Conservation (phyloP, 2,329 filamentous ascomycete species). For the Aspergillus quadricinctus region DNA sequence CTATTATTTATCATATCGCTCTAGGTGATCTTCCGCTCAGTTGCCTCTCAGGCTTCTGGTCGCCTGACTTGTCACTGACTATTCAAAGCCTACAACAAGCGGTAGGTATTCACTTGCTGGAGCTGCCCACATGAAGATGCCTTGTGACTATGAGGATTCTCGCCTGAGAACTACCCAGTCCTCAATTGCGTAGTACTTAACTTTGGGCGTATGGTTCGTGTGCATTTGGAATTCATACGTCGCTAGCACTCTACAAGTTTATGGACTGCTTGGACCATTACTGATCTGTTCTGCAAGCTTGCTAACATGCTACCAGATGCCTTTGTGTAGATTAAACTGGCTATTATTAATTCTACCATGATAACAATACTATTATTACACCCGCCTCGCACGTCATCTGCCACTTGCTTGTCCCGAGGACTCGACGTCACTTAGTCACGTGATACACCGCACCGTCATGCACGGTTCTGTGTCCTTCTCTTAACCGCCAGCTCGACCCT, state of each 20-base stretch:
- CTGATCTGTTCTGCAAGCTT: not conserved
- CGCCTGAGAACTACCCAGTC: not conserved
- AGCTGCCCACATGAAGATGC: not conserved
- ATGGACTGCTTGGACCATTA: too few relatives aligned
- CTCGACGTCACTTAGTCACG: constrained; percentile 19
- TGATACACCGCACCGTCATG: constrained; percentile 15
- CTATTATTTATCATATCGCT: not conserved
- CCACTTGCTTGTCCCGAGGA: not conserved
- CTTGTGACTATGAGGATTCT: not conserved
- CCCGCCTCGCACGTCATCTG: not conserved
- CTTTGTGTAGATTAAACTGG: not conserved
- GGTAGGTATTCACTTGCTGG: not conserved
- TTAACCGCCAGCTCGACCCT: constrained; percentile 16
- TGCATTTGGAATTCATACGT: not conserved
- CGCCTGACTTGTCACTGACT: not conserved
- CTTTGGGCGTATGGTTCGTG: not conserved
- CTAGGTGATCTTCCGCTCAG: not conserved
- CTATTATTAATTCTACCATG: too few relatives aligned
- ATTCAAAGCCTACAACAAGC: not conserved
- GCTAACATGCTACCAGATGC: not conserved
- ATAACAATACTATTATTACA: too few relatives aligned
- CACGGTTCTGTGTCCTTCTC: constrained; percentile 1
- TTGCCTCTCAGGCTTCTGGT: not conserved
- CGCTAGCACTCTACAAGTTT: not conserved
- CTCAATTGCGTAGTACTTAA: not conserved